These are phyloP conservation scores for Tulasnella sp. DNA, from an alignment of 768 basidiomycete genomes.

Conservation along the genomic window DNA sequence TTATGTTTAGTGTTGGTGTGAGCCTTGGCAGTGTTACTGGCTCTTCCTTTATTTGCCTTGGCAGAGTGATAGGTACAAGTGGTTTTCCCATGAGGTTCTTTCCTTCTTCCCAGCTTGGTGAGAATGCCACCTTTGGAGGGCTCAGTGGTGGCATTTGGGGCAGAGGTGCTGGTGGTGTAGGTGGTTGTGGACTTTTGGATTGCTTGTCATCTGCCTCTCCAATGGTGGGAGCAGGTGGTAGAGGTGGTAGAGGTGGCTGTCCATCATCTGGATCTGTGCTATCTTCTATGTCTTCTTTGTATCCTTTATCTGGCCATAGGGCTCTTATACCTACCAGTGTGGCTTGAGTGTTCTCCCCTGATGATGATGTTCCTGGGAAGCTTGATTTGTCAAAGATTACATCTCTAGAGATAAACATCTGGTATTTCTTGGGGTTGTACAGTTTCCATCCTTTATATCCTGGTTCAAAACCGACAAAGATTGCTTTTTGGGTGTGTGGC, in stretches of 20 bases:
- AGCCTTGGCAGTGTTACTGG: too few species aligned
- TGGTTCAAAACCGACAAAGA: slow-evolving; percentile 31
- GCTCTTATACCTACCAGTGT: neutral
- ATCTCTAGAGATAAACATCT: slow-evolving; percentile 7
- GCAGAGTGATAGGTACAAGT: too few species aligned
- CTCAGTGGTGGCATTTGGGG: too few species aligned
- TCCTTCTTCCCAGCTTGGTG: too few species aligned
- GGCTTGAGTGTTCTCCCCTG: neutral
- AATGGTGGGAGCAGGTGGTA: neutral
- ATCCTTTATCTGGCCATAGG: neutral
- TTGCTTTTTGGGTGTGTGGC: slow-evolving; percentile 26
- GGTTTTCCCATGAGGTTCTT: too few species aligned
- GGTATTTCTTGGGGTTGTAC: slow-evolving; percentile 21
- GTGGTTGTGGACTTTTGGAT: too few species aligned
- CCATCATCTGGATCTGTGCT: neutral
- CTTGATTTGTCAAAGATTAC: slow-evolving; percentile 15
- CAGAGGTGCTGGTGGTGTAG: too few species aligned
- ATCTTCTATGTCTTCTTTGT: too few species aligned
- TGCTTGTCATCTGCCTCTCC: too few species aligned
- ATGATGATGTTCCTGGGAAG: neutral
- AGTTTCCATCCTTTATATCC: slow-evolving; percentile 30
- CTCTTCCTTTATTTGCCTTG: too few species aligned
- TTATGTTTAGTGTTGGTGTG: too few species aligned
- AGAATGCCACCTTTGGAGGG: too few species aligned
- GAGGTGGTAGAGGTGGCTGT: neutral